Evolutionary conservation across 352 stramenopile species (phyloP).

Genomic region (Phytophthora sp.): DNA sequence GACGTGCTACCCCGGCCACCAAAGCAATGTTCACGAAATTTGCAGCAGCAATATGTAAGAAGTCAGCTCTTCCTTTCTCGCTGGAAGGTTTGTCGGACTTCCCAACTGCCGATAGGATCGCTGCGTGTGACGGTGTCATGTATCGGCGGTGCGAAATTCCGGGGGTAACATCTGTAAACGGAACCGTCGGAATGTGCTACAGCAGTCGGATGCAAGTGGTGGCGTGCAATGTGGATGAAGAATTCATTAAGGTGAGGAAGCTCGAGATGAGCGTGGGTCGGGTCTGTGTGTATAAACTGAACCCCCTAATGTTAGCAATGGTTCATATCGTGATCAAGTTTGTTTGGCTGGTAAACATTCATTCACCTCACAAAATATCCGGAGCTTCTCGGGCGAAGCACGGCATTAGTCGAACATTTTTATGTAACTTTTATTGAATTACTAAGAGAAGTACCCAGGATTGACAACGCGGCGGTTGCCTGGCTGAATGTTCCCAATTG

Average conservation of each 20-base stretch:
- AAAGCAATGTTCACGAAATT: constrained; percentile 9
- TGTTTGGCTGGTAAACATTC: no score
- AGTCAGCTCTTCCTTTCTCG: constrained; percentile 4
- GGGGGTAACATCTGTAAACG: constrained; percentile 6
- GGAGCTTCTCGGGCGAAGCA: no score
- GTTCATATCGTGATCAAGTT: no score
- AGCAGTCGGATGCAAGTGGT: constrained; percentile 33
- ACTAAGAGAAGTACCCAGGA: no score
- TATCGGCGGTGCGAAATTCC: constrained; percentile 26
- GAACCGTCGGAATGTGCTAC: constrained; percentile 24
- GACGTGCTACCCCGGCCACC: constrained; percentile 10
- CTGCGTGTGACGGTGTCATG: constrained; percentile 14
- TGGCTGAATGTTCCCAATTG: no score
- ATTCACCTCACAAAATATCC: no score
- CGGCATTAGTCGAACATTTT: no score
- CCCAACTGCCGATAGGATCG: constrained; percentile 1
- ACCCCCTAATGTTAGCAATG: no score
- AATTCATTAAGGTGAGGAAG: constrained; percentile 12
- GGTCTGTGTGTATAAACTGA: no score
- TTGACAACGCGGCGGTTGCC: no score
- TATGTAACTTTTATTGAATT: no score
- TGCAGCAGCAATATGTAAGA: constrained; percentile 9
- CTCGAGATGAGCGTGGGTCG: no score
- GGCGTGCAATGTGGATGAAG: constrained; percentile 15
- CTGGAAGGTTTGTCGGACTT: constrained; percentile 12